phyloP scores from a whole-genome alignment of 2,329 filamentous ascomycete species.

The Reticulascus tulasneorum region DNA sequence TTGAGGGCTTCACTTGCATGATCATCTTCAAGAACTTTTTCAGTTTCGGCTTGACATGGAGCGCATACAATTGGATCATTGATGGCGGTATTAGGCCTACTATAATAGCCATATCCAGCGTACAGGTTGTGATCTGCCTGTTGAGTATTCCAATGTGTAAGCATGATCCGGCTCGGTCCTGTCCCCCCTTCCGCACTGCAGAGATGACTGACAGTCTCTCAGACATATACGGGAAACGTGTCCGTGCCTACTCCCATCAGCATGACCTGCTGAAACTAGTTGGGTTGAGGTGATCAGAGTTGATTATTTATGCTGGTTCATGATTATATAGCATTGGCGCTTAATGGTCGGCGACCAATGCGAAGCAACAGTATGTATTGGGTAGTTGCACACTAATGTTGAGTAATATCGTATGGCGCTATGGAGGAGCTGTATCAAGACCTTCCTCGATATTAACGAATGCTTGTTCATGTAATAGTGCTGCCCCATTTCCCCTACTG shows the following conservation, averaged over 20 bases:
- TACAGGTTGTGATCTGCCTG: constrained; percentile 74
- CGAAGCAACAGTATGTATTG: no score
- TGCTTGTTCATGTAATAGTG: no score
- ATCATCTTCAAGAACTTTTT: constrained; percentile 96
- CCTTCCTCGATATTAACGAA: no score
- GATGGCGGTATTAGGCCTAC: constrained; percentile 53
- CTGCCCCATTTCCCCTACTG: no score
- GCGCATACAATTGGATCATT: constrained; percentile 79
- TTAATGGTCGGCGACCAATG: no score
- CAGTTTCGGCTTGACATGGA: constrained; percentile 79
- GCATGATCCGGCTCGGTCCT: constrained; percentile 29
- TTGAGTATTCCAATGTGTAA: constrained; percentile 75
- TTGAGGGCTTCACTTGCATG: constrained; percentile 86
- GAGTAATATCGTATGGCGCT: no score
- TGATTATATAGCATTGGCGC: no score
- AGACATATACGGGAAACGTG: constrained; percentile 78
- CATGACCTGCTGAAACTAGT: constrained; percentile 62
- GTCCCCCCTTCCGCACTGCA: not conserved
- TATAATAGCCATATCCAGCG: constrained; percentile 69
- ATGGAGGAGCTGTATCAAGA: no score
- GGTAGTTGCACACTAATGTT: no score
- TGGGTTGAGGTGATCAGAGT: constrained; percentile 28
- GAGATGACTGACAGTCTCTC: not conserved
- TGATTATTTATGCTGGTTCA: no score
- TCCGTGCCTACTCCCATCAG: constrained; percentile 70